Percentiles rank a stretch among this genome's conserved stretches.
Conservation (phyloP, 176 grass and related monocot species). For the Guadua angustifolia region DNA sequence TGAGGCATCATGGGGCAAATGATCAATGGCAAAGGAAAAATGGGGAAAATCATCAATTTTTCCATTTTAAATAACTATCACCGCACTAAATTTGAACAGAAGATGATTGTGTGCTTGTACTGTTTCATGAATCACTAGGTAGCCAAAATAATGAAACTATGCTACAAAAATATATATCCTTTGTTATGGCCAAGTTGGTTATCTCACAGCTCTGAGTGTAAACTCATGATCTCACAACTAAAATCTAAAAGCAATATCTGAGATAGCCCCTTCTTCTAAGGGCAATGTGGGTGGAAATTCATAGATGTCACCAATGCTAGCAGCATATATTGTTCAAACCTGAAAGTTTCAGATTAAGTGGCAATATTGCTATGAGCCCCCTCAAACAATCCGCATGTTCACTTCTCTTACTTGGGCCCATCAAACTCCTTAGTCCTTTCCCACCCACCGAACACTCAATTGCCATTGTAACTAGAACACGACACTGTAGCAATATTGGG, state of each 20-base stretch:
- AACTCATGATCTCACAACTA: not conserved
- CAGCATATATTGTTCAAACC: not conserved
- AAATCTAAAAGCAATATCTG: not conserved
- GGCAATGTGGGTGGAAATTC: not conserved
- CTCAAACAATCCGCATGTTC: not conserved
- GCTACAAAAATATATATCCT: too few relatives aligned
- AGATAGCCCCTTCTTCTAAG: not conserved
- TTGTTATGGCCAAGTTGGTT: not conserved
- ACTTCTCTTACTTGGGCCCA: constrained; percentile 13
- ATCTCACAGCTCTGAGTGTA: not conserved
- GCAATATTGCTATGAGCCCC: not conserved
- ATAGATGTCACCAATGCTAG: not conserved
- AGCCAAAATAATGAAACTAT: too few relatives aligned
- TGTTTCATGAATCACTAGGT: not conserved
- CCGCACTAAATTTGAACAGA: not conserved
- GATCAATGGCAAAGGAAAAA: too few relatives aligned
- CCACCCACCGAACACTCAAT: too few relatives aligned
- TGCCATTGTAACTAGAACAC: too few relatives aligned
- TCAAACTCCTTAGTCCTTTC: not conserved
- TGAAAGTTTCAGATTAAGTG: too few relatives aligned
- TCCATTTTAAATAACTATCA: not conserved
- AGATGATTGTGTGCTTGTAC: not conserved
- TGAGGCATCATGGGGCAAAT: too few relatives aligned
- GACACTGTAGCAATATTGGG: not conserved
- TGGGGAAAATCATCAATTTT: too few relatives aligned